Evolutionary conservation across 495 filamentous ascomycete species (phyloP).

Genomic region (Lasiosphaeris hirsuta): DNA sequence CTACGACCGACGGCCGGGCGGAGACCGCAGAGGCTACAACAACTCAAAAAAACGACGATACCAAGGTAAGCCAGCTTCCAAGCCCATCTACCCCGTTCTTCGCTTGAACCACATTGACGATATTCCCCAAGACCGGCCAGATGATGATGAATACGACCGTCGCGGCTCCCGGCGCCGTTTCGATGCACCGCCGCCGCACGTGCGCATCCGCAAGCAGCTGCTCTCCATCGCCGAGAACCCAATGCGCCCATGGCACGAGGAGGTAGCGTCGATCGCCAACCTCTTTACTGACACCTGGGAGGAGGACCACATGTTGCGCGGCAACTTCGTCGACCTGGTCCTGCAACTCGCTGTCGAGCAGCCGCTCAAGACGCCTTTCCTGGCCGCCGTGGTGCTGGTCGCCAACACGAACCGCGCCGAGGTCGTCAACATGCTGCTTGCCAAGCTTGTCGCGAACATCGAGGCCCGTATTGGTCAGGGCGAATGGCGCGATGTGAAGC

Average conservation of each 20-base stretch:
- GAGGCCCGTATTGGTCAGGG: constrained; percentile 65
- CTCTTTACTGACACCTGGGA: constrained; percentile 75
- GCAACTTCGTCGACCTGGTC: constrained; percentile 65
- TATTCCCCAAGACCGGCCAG: constrained; percentile 6
- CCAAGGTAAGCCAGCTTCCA: constrained; percentile 44
- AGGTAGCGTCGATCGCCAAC: constrained; percentile 70
- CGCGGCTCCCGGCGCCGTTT: constrained; percentile 73
- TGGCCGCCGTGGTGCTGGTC: constrained; percentile 74
- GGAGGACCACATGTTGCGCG: constrained; percentile 61
- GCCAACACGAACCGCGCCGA: constrained; percentile 72
- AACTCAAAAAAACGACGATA: constrained; percentile 62
- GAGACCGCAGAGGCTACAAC: constrained; percentile 49
- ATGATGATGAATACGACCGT: constrained; percentile 65
- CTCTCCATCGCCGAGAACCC: constrained; percentile 84
- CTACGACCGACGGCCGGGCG: constrained; percentile 61
- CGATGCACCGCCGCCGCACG: constrained; percentile 65
- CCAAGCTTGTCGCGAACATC: constrained; percentile 51
- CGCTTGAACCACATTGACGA: background rate
- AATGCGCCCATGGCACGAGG: constrained; percentile 75
- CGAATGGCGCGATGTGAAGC: constrained; percentile 87
- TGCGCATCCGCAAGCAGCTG: constrained; percentile 75
- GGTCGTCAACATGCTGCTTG: constrained; percentile 63
- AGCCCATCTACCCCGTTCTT: background rate
- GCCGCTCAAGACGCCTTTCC: constrained; percentile 92
- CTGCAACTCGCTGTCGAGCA: constrained; percentile 82